Base-by-base conservation (phyloP, 495 filamentous ascomycete species). In the Evansstolkia leycettana region DNA sequence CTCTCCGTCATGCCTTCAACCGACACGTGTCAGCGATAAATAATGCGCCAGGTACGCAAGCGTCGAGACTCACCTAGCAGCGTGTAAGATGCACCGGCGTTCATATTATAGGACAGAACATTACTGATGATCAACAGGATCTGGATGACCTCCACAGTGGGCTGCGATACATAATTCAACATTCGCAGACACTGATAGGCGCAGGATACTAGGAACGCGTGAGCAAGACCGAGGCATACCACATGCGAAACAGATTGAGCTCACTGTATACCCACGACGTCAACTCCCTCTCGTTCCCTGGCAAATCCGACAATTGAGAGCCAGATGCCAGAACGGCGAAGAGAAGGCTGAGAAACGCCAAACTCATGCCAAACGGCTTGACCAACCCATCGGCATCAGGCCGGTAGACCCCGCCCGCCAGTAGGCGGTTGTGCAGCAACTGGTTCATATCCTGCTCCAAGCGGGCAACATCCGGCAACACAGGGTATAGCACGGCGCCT, bases 301-400 rank as follows among this genome's bases (percentile, higher is more conserved):
- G 70, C 5, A 78, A 64, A 45, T 78, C 73, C 11, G 81, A 81
- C 45, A 81, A 79, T 54, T 92, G 84, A 13, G 76, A 81, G 7
- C 82, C 82, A 23, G 82, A 83, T 0, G 82, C 84, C 28, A 92
- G 66, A 5, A 84, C 77, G 14, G 82, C 82, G 55, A 92, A 89
- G 6, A 88, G 54, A 34, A 65, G 46, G 37, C 54, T 60, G 37
- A 57, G 50, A 36, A 55, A 65, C 20, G 52, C 33, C 34, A 69
- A 34, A 38, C 46, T 54, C 52, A 64, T 57, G 28, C 62, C 64
- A 38, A 62, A 68, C 12, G 64, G 64, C 28, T 56, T 57, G 16
- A 64, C 48, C 39, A 54, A 30, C 10, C 56, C 55, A 41, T 59
- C 52, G 14, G 44, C 50, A 40, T 57, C 54, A 14, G 58, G 54